Evolutionary conservation across 1,284 basidiomycete species (phyloP), one percentile per base, ranked within the genome.

Genomic region (Ustilago sp.): DNA sequence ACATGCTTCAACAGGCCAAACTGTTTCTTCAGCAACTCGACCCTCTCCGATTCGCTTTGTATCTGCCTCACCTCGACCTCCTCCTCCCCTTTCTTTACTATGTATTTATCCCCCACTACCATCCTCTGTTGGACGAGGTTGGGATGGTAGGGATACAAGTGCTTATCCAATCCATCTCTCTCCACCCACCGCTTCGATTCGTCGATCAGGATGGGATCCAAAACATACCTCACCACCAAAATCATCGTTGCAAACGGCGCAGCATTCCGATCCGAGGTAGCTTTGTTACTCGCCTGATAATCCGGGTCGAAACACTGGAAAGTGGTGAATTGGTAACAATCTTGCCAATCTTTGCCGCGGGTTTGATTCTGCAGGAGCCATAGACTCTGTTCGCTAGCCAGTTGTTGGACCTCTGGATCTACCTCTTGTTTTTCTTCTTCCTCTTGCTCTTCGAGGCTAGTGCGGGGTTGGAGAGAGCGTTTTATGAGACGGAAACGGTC

Each of bases 121-220:
- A 71, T 68, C 13, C 64, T 35, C 43, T 70, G 74, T n/a, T 66
- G 69, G 2, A 79, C 51, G 1, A 50, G 34, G 13, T 32, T 47
- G 5, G 77, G 77, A 38, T 75, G 73, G 53, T 79, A 75, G 2
- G 73, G 68, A 43, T 76, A 69, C 17, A 79, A 53, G 13, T 61
- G 52, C 8, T n/a, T 3, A 1, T 55, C 4, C 45, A 78, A 35
- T 1, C 59, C 60, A 15, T 77, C 69, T 1, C 17, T 11, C 9
- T 62, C 31, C 2, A 65, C 12, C 28, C n/a, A 17, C 15, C 55
- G 12, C 7, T 34, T 13, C 1, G 61, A 64, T 3, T 35, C 5
- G 3, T 13, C 12, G 0, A 59, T 41, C 4, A 50, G 38, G 2
- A 8, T 3, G 0, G 31, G 45, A 4, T 55, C 12, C 13, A 71